Evolutionary conservation across 2,329 filamentous ascomycete genomes (phyloP).

Genomic region (Arachnomyces sp.): DNA sequence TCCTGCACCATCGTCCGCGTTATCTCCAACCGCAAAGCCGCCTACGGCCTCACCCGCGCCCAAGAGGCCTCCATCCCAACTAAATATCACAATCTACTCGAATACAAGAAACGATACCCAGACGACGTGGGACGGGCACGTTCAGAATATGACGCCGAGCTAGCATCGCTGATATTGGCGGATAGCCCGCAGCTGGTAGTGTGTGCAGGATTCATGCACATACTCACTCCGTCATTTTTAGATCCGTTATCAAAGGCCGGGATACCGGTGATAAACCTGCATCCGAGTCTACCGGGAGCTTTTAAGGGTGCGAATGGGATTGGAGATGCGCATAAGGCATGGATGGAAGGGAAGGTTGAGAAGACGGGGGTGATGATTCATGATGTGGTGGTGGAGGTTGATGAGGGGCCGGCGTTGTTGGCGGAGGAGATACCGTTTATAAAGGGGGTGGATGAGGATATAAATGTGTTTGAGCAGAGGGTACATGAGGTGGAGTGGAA

Average conservation of each 20-base stretch:
- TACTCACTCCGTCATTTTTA: conserved; percentile 64
- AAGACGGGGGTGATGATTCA: conserved; percentile 82
- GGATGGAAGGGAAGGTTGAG: conserved; percentile 58
- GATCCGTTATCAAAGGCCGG: conserved; percentile 55
- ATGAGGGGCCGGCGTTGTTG: conserved; percentile 68
- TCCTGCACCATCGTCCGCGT: conserved; percentile 53
- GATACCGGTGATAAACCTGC: conserved; percentile 71
- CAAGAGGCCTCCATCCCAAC: conserved; percentile 58
- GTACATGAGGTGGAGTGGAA: conserved; percentile 72
- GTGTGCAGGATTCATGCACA: conserved; percentile 82
- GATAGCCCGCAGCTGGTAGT: conserved; percentile 67
- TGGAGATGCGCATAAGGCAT: conserved; percentile 67
- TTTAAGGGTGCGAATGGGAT: conserved; percentile 76
- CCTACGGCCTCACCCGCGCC: conserved; percentile 58
- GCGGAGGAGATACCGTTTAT: conserved; percentile 60
- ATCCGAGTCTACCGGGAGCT: conserved; percentile 65
- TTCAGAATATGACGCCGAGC: conserved; percentile 63
- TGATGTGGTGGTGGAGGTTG: conserved; percentile 72
- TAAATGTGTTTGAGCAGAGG: conserved; percentile 61
- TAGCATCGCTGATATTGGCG: conserved; percentile 60
- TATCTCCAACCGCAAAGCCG: conserved; percentile 58
- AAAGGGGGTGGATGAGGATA: conserved; percentile 52
- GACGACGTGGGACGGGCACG: conserved; percentile 49
- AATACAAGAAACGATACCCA: conserved; percentile 63
- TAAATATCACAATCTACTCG: conserved; percentile 73